Conservation (phyloP, 495 filamentous ascomycete species). For the Evernia prunastri region DNA sequence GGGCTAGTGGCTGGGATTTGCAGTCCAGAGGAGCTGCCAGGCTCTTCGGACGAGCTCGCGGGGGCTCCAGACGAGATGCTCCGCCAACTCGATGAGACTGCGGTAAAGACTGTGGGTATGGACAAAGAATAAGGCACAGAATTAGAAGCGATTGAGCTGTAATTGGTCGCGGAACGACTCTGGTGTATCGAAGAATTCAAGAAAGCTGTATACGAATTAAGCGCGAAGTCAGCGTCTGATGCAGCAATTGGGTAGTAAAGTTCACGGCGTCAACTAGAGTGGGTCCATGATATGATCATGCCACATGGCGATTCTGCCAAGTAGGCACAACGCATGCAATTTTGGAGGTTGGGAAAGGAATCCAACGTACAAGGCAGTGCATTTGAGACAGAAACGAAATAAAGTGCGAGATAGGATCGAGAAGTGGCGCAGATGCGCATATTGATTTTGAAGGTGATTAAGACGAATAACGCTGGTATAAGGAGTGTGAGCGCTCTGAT, state of each 20-base stretch:
- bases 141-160: background rate
- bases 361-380: conserved; percentile 1
- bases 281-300: background rate
- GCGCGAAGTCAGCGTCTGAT: background rate
- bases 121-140: background rate
- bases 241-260: background rate
- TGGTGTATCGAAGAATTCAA: background rate
- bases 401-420: background rate
- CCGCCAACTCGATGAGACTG: background rate
- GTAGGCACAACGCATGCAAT: background rate
- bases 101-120: background rate
- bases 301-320: background rate
- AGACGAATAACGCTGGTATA: background rate
- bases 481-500: background rate
- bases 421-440: background rate
- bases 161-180: background rate
- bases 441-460: background rate
- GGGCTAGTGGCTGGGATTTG: background rate
- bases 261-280: background rate
- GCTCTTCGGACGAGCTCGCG: background rate
- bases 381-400: background rate
- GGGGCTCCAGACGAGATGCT: background rate
- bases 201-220: background rate
- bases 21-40: background rate
- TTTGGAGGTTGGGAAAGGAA: background rate